These are phyloP conservation scores for Erysiphe pisi DNA, from an alignment of 2,329 filamentous ascomycete genomes.

Conservation along the genomic window DNA sequence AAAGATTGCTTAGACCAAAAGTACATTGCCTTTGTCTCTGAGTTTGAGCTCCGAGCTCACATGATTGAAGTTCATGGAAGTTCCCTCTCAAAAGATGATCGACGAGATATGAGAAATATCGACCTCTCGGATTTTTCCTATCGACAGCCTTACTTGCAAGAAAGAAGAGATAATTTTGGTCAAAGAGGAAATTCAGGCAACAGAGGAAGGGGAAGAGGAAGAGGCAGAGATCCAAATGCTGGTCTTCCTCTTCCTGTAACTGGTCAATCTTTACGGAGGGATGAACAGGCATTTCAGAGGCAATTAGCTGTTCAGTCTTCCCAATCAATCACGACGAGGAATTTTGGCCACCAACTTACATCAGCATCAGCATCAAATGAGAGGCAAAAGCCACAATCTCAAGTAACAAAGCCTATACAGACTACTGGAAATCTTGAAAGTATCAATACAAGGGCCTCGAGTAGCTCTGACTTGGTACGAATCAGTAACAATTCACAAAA, in stretches of 20 bases:
- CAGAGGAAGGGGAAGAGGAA: constrained; percentile 40
- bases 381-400: constrained; percentile 34
- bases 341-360: constrained; percentile 63
- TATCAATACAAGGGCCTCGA: constrained; percentile 40
- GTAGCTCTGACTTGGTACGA: constrained; percentile 44
- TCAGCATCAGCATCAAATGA: constrained; percentile 39
- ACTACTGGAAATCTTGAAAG: constrained; percentile 32
- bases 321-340: constrained; percentile 66
- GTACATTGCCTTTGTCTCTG: constrained; percentile 90
- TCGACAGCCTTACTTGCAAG: constrained; percentile 56
- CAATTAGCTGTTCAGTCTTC: constrained; percentile 85
- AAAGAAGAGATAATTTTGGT: constrained; percentile 41
- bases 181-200: constrained; percentile 33
- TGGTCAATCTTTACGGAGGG: constrained; percentile 68
- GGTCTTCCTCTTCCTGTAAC: constrained; percentile 67
- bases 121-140: constrained; percentile 81
- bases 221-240: constrained; percentile 77
- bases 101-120: constrained; percentile 72
- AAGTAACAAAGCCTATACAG: constrained; percentile 30
- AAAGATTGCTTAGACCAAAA: constrained; percentile 90
- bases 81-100: constrained; percentile 67
- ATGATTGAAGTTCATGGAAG: constrained; percentile 73
- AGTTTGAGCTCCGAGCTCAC: constrained; percentile 91
- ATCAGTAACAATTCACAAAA: constrained; percentile 49
- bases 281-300: constrained; percentile 82